Conservation (phyloP, 768 basidiomycete genomes). For the Lanmaoa pseudosensibilis region DNA sequence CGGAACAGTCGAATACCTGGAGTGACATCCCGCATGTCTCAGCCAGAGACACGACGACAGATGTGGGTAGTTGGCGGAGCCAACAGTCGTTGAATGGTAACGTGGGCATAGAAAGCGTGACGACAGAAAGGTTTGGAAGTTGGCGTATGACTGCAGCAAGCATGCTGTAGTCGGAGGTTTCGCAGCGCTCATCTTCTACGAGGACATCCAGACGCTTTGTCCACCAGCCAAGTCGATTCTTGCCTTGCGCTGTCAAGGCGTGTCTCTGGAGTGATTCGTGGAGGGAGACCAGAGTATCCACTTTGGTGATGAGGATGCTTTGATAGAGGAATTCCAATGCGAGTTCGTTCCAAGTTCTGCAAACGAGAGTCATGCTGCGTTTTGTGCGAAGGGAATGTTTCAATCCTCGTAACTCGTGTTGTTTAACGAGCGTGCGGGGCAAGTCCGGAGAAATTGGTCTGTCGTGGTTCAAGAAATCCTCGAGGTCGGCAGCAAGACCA, state of each 20-base stretch:
- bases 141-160: slow-evolving; percentile 26
- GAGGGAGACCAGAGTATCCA: slow-evolving; percentile 16
- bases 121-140: slow-evolving; percentile 25
- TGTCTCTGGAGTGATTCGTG: slow-evolving; percentile 13
- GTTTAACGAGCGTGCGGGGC: slow-evolving; percentile 18
- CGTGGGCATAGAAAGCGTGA: slow-evolving; percentile 31
- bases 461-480: slow-evolving; percentile 12
- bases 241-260: slow-evolving; percentile 1
- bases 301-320: slow-evolving; percentile 23
- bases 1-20: slow-evolving; percentile 31
- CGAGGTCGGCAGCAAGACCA: slow-evolving; percentile 16
- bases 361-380: slow-evolving; percentile 25
- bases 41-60: slow-evolving; percentile 20
- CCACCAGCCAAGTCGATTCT: slow-evolving; percentile 25
- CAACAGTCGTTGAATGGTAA: slow-evolving; percentile 25
- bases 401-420: slow-evolving; percentile 15
- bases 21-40: slow-evolving; percentile 30
- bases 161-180: slow-evolving; percentile 22
- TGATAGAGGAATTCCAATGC: slow-evolving; percentile 24
- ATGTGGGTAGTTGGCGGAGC: slow-evolving; percentile 26
- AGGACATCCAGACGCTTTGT: slow-evolving; percentile 28
- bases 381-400: slow-evolving; percentile 26
- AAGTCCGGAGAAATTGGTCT: slow-evolving; percentile 15
- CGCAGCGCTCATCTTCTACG: slow-evolving; percentile 27
- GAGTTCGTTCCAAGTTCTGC: slow-evolving; percentile 24